These are phyloP conservation scores for Isabelozyma gotoi DNA, from an alignment of 805 yeast species.

Conservation along the genomic window DNA sequence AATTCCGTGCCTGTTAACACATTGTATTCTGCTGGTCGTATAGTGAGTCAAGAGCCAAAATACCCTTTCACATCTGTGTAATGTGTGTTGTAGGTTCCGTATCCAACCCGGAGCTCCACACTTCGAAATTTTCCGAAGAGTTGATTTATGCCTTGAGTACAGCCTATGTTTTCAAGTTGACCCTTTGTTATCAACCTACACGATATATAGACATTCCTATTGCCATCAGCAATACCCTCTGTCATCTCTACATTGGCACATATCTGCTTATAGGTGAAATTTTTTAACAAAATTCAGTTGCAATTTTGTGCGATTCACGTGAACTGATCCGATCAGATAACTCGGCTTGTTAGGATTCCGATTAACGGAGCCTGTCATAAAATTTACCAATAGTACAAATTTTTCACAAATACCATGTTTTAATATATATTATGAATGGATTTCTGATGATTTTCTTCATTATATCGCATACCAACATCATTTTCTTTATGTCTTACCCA, in stretches of 20 bases:
- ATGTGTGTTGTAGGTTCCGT: background rate
- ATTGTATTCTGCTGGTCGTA: too few species aligned
- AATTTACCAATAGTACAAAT: background rate
- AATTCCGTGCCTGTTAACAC: too few species aligned
- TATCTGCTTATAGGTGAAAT: too few species aligned
- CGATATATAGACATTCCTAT: too few species aligned
- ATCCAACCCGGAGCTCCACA: too few species aligned
- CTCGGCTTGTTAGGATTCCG: background rate
- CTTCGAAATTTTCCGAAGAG: background rate
- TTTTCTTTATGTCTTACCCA: background rate
- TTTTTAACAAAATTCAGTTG: background rate
- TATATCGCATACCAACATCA: background rate
- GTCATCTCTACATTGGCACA: too few species aligned
- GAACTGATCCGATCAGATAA: constrained; percentile 2
- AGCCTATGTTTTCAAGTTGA: too few species aligned
- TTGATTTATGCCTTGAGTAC: too few species aligned
- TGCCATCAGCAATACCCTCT: too few species aligned
- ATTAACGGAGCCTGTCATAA: background rate
- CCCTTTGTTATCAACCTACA: too few species aligned
- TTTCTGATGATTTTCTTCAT: background rate
- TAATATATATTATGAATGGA: background rate
- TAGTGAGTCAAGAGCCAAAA: too few species aligned
- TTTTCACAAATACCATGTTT: background rate
- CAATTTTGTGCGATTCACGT: background rate
- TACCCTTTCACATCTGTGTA: too few species aligned